These are phyloP conservation scores for Aristolochia californica DNA, from an alignment of 164 flowering plant genomes.

Conservation along the genomic window DNA sequence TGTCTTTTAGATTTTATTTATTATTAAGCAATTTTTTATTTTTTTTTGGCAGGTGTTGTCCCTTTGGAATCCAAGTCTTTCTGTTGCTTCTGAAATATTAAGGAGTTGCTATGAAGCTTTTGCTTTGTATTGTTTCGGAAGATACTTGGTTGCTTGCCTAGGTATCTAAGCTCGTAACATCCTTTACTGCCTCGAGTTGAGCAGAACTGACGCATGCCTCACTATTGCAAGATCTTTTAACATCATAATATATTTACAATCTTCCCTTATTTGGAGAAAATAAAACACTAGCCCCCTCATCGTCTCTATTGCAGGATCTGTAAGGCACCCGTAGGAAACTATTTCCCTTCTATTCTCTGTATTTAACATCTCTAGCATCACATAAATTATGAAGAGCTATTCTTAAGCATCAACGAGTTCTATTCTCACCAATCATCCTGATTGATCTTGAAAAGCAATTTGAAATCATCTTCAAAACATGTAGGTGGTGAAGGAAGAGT, in stretches of 20 bases:
- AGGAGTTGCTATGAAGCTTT: conserved; percentile 86
- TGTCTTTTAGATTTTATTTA: not conserved
- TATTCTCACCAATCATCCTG: not conserved
- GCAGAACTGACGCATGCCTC: not conserved
- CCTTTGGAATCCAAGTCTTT: conserved; percentile 45
- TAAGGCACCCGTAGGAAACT: too few relatives aligned
- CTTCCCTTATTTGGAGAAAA: too few relatives aligned
- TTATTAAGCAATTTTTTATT: not conserved
- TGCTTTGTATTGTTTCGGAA: conserved; percentile 77
- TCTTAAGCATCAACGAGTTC: not conserved
- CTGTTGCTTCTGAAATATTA: conserved; percentile 66
- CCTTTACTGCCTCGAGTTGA: not conserved
- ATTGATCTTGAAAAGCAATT: not conserved
- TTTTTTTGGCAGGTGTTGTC: conserved; percentile 54
- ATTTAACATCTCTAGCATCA: too few relatives aligned
- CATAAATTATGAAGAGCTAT: too few relatives aligned
- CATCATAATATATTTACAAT: not conserved
- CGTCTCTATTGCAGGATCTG: too few relatives aligned
- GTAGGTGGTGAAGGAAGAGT: conserved; percentile 71
- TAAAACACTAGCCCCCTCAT: too few relatives aligned
- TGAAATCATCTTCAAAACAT: not conserved
- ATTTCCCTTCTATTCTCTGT: too few relatives aligned
- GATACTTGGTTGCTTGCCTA: conserved; percentile 81
- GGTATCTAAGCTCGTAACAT: conserved; percentile 42
- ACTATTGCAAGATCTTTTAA: not conserved